Evolutionary conservation across 306 rosid genomes (phyloP).

Genomic region (Canavalia ensiformis): DNA sequence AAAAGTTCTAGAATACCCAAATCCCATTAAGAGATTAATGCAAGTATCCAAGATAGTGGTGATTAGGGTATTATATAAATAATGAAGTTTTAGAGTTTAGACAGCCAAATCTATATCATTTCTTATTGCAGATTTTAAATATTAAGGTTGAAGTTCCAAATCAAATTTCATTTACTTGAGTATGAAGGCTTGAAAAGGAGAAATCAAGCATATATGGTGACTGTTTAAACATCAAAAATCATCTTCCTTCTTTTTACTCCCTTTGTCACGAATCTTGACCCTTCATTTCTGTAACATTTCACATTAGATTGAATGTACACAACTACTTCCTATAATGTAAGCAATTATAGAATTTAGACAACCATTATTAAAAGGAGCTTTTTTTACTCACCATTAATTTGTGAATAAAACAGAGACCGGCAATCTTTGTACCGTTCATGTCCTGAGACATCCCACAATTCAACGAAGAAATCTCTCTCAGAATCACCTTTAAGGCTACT

Average conservation of each 20-base stretch:
- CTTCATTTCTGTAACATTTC: background rate
- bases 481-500: slow-evolving; percentile 83
- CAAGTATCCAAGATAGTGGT: background rate
- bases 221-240: slow-evolving; percentile 1
- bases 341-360: slow-evolving; percentile 12
- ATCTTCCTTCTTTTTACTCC: background rate
- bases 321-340: slow-evolving; percentile 32
- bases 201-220: slow-evolving; percentile 2
- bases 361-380: slow-evolving; percentile 11
- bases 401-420: slow-evolving; percentile 91
- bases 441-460: slow-evolving; percentile 99
- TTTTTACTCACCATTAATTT: slow-evolving; percentile 79
- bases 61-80: slow-evolving; percentile 37
- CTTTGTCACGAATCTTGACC: background rate
- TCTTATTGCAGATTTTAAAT: slow-evolving; percentile 9
- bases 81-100: background rate
- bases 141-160: slow-evolving; percentile 3
- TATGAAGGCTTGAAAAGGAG: slow-evolving; percentile 36
- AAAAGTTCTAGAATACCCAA: slow-evolving; percentile 31
- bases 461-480: slow-evolving; percentile 93
- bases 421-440: slow-evolving; percentile 97
- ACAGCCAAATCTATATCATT: slow-evolving; percentile 12
- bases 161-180: slow-evolving; percentile 9
- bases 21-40: slow-evolving; percentile 17
- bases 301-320: slow-evolving; percentile 31